These are phyloP conservation scores for Cerioporus squamosus DNA, from an alignment of 1,284 basidiomycete genomes.

Conservation along the genomic window DNA sequence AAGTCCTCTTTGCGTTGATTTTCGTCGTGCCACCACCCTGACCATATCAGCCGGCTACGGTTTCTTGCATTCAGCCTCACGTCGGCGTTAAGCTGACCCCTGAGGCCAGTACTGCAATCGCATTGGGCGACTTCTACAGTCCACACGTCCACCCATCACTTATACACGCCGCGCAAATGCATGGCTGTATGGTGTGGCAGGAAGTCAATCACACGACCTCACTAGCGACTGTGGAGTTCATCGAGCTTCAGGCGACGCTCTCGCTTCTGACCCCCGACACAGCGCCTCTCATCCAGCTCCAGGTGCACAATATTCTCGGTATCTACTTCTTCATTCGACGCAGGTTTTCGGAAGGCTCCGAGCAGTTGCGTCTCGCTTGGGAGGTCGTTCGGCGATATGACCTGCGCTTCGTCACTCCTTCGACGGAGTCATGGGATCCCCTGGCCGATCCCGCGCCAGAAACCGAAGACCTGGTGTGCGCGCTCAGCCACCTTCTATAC, in stretches of 20 bases:
- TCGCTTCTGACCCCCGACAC: not conserved
- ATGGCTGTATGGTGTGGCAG: constrained; percentile 1
- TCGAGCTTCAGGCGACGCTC: not conserved
- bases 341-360: not conserved
- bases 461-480: not conserved
- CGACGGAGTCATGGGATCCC: not conserved
- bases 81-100: no score
- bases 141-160: no score
- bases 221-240: not conserved
- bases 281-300: not conserved
- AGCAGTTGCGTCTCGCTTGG: not conserved
- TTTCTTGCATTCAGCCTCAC: no score
- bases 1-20: not conserved
- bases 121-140: no score
- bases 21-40: no score
- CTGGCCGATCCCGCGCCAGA: not conserved
- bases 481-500: not conserved
- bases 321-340: not conserved
- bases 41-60: not conserved
- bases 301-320: not conserved
- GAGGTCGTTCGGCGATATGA: not conserved
- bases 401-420: not conserved
- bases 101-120: no score
- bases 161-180: not conserved
- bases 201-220: not conserved